Evolutionary conservation across 2,329 filamentous ascomycete genomes (phyloP), one percentile per base, ranked within the genome.

Genomic region (Allantophomopsis lycopodina): DNA sequence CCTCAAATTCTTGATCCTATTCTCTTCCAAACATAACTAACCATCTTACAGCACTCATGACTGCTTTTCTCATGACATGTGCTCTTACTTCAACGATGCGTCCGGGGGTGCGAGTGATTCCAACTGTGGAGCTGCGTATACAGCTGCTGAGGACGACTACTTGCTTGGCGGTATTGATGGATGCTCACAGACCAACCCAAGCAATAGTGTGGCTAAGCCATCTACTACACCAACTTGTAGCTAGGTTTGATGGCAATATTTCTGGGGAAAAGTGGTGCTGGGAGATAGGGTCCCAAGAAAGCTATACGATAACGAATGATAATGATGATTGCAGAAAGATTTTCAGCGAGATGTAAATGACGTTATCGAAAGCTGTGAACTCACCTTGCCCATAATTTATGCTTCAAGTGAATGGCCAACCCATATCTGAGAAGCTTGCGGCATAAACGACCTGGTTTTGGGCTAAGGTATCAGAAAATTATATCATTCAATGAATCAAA

Each of bases 41-140:
- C 23, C 7, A 4, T 10, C 8, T 3, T n/a, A 23, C 20, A 46
- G 45, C 41, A 68, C 65, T 0, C 66, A 68, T 43, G 63, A 69
- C 37, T 69, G 66, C 47, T 69, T 65, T 45, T 62, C 60, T 0
- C 66, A 69, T 40, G 66, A 69, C 37, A 60, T 69, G 11, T 70
- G 66, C 49, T 68, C 64, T 4, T 69, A 64, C 45, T 69, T 69
- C 42, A 61, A 69, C 21, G 62, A 61, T 38, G 64, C 66, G 11
- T 35, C 17, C 34, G 12, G 35, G 13, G 3, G 1, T 0, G 1
- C 2, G 32, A 68, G 66, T 41, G 65, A 69, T 43, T 48, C 60
- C 0, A 69, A 69, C 40, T 69, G 66, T 31, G 66, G 66, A 23
- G 52, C 53, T 2, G 66, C 64, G 0, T 69, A 52, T 43, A 54